These are phyloP conservation scores for Perkinsus olseni DNA, from an alignment of 169 alveolate genomes.

Conservation along the genomic window DNA sequence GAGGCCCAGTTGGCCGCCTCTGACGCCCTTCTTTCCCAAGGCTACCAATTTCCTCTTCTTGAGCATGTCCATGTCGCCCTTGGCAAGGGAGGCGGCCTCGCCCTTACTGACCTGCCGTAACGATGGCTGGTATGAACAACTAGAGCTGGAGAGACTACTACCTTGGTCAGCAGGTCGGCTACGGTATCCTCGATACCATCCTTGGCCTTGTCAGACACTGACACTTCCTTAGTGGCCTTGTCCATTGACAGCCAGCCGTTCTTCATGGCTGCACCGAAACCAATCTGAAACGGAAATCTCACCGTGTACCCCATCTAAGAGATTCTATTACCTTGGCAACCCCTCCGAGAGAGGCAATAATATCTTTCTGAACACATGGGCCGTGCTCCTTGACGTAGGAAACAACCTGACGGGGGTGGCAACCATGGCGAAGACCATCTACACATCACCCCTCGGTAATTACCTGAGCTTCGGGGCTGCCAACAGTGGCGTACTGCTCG, in stretches of 20 bases:
- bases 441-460: background rate
- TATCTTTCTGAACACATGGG: background rate
- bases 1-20: conserved; percentile 15
- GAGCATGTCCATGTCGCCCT: conserved; percentile 35
- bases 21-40: too few relatives aligned
- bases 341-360: background rate
- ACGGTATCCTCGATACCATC: conserved; percentile 13
- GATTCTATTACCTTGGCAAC: background rate
- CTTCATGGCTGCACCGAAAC: conserved; percentile 18
- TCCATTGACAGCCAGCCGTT: conserved; percentile 12
- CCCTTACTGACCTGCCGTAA: background rate
- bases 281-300: background rate
- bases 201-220: conserved; percentile 38
- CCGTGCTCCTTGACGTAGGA: background rate
- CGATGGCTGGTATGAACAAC: background rate
- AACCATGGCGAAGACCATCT: background rate
- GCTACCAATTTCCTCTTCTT: conserved; percentile 54
- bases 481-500: conserved; percentile 16
- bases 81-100: background rate
- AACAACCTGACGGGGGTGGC: background rate
- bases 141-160: background rate
- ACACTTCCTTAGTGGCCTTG: conserved; percentile 12
- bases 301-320: background rate
- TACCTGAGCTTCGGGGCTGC: conserved; percentile 28
- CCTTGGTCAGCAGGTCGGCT: background rate